Percentiles rank a stretch among this genome's conserved stretches.
phyloP scores from a whole-genome alignment of 2,329 filamentous ascomycete species.

The Taxawa tesnikishii region DNA sequence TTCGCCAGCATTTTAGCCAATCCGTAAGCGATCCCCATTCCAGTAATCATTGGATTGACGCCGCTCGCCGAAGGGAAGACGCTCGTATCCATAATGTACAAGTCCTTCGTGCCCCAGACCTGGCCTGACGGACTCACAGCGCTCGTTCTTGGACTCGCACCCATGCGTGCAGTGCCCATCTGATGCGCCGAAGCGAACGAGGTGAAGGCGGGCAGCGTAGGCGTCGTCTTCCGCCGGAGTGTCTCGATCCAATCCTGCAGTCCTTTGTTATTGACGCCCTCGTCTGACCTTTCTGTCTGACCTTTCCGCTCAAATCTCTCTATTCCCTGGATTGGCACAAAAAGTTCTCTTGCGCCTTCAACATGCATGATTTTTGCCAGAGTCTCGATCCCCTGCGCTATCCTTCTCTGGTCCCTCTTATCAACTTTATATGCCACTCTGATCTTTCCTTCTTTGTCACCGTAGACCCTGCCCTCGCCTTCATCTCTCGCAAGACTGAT shows the following conservation, averaged over 20 bases:
- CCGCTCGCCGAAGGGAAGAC: conserved; percentile 66
- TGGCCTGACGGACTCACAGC: conserved; percentile 30
- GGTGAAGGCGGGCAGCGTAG: conserved; percentile 35
- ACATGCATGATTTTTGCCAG: conserved; percentile 67
- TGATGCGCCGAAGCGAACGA: conserved; percentile 64
- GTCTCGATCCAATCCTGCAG: conserved; percentile 51
- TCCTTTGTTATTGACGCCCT: conserved; percentile 38
- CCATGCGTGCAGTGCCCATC: conserved; percentile 71
- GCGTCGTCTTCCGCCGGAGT: conserved; percentile 36
- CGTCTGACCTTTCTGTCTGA: conserved; percentile 12
- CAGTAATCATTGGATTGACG: conserved; percentile 72
- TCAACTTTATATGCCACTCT: conserved; percentile 60
- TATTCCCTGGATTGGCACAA: conserved; percentile 49
- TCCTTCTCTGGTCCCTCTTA: conserved; percentile 57
- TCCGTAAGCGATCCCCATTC: conserved; percentile 50
- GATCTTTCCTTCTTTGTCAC: conserved; percentile 50
- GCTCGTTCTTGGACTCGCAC: conserved; percentile 28
- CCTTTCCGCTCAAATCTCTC: conserved; percentile 46
- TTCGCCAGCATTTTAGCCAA: background rate
- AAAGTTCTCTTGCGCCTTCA: conserved; percentile 69
- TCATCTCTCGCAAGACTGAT: conserved; percentile 66
- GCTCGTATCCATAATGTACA: conserved; percentile 64
- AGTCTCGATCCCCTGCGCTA: conserved; percentile 59
- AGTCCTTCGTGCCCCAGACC: conserved; percentile 51
- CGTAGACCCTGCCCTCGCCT: conserved; percentile 61